Percentiles rank a stretch among this genome's conserved stretches.
phyloP scores from a whole-genome alignment of 1,284 basidiomycete species.

The Leucoagaricus sp. region DNA sequence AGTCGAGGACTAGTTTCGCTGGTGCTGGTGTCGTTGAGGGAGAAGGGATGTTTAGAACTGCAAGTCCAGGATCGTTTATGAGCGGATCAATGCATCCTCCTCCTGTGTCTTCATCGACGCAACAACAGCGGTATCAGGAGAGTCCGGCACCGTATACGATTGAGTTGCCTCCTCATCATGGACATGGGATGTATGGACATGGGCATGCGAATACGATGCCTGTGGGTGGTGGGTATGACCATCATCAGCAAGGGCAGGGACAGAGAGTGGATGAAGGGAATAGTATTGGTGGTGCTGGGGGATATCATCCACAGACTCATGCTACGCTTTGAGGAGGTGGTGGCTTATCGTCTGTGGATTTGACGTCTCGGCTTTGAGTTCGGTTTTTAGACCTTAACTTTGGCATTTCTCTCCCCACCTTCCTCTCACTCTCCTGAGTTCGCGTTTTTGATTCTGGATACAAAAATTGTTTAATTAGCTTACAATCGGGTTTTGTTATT shows the following conservation, averaged over 20 bases:
- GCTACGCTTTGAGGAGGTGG: background rate
- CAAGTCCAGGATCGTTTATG: slow-evolving; percentile 30
- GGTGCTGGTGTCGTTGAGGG: slow-evolving; percentile 35
- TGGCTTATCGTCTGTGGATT: background rate
- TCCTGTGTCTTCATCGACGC: too few relatives aligned
- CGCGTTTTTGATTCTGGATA: too few relatives aligned
- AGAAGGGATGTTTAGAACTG: slow-evolving; percentile 33
- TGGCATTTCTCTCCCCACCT: background rate
- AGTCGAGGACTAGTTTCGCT: slow-evolving; percentile 40
- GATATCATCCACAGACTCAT: background rate
- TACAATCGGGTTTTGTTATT: too few relatives aligned
- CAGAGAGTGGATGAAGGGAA: background rate
- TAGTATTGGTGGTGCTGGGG: background rate
- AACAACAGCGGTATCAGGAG: slow-evolving; percentile 18
- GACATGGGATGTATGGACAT: slow-evolving; percentile 15
- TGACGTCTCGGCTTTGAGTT: background rate
- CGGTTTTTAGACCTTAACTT: background rate
- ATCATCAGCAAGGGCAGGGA: slow-evolving; percentile 12
- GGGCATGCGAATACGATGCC: slow-evolving; percentile 26
- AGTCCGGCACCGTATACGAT: slow-evolving; percentile 38
- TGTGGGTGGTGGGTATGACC: slow-evolving; percentile 17
- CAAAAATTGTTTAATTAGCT: too few relatives aligned
- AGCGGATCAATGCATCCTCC: background rate
- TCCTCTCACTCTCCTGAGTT: too few relatives aligned
- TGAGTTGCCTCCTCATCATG: slow-evolving; percentile 34